Conservation (phyloP, 768 basidiomycete species). For the Mycena kentingensis region DNA sequence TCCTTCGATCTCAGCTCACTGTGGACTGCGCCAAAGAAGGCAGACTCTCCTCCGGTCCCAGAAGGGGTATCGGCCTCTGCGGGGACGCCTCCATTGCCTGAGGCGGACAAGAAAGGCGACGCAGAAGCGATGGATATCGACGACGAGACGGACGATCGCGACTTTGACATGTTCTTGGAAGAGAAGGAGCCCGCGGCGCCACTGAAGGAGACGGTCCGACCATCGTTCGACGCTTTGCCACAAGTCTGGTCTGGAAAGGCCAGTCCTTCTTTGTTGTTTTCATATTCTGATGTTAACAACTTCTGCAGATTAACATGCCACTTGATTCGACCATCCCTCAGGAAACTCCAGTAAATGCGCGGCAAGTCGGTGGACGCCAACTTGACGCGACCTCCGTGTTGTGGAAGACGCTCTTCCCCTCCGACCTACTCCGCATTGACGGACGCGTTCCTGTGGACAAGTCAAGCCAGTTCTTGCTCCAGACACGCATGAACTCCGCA, state of each 20-base stretch:
- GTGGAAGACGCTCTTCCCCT: constrained; percentile 80
- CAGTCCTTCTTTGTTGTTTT: constrained; percentile 25
- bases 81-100: constrained; percentile 27
- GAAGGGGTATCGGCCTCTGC: too few relatives aligned
- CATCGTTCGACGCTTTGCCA: constrained; percentile 55
- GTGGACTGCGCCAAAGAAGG: constrained; percentile 59
- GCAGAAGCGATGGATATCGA: constrained; percentile 49
- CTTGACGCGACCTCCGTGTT: constrained; percentile 58
- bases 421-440: constrained; percentile 70
- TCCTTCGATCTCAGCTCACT: constrained; percentile 76
- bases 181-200: constrained; percentile 53
- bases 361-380: constrained; percentile 76
- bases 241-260: constrained; percentile 80
- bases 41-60: constrained; percentile 3
- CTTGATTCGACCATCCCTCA: constrained; percentile 70
- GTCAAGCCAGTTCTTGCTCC: constrained; percentile 76
- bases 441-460: constrained; percentile 80
- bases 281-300: constrained; percentile 4
- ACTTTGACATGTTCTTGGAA: constrained; percentile 85
- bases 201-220: constrained; percentile 45
- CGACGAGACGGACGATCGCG: constrained; percentile 66
- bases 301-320: constrained; percentile 72
- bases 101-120: constrained; percentile 35
- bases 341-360: constrained; percentile 65
- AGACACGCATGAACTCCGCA: constrained; percentile 71